Evolutionary conservation across 176 grass and related monocot genomes (phyloP).

Genomic region (Ensete glaucum): DNA sequence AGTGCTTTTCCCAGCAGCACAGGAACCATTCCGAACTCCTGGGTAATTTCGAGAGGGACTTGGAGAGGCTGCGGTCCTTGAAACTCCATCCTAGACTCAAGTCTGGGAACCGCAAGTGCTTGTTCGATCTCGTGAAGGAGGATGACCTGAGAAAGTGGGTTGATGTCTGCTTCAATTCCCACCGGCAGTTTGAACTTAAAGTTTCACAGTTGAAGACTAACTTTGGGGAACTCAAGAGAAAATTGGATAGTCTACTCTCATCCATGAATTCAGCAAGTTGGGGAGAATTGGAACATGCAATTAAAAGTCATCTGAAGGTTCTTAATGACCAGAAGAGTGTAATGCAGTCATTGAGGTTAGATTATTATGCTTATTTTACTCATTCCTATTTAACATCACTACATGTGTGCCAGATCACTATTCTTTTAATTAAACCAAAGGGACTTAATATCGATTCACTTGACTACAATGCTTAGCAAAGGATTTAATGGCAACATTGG

Average conservation of each 20-base stretch:
- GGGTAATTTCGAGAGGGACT: constrained; percentile 71
- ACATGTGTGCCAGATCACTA: too few relatives aligned
- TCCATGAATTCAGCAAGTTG: constrained; percentile 52
- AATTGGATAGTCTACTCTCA: constrained; percentile 54
- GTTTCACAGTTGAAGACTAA: constrained; percentile 55
- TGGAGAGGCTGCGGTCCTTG: constrained; percentile 42
- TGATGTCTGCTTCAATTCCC: constrained; percentile 53
- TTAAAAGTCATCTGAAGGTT: constrained; percentile 62
- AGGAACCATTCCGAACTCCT: constrained; percentile 48
- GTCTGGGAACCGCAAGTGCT: constrained; percentile 42
- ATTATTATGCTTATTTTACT: neutral
- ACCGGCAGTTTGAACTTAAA: constrained; percentile 61
- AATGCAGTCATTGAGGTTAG: constrained; percentile 93
- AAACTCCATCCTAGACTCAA: constrained; percentile 59
- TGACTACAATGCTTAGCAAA: too few relatives aligned
- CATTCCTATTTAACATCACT: neutral
- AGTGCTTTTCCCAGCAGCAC: constrained; percentile 67
- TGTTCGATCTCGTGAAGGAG: constrained; percentile 80
- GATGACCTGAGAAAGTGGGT: constrained; percentile 57
- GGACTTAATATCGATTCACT: too few relatives aligned
- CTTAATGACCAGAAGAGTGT: constrained; percentile 78
- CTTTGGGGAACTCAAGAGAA: constrained; percentile 71
- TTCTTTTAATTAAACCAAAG: too few relatives aligned
- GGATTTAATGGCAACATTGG: too few relatives aligned
- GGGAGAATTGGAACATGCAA: constrained; percentile 65